phyloP scores from a whole-genome alignment of 2,329 filamentous ascomycete species.

The Aspergillus uvarum region DNA sequence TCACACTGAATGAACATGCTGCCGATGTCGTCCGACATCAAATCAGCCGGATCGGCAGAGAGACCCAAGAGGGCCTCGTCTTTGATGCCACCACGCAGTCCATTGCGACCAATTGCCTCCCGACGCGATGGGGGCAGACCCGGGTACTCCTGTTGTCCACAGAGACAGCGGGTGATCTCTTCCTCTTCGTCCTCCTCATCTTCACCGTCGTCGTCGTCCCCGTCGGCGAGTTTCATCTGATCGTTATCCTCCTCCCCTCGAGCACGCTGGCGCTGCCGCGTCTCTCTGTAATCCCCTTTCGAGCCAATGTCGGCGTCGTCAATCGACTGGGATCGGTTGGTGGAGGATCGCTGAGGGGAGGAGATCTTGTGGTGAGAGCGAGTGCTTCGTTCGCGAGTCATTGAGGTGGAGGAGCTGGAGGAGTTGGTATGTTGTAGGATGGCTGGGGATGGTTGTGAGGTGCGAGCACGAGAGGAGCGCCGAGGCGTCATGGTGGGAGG shows the following conservation, averaged over 20 bases:
- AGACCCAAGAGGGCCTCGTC: slow-evolving; percentile 58
- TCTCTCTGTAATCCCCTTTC: slow-evolving; percentile 64
- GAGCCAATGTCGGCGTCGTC: slow-evolving; percentile 55
- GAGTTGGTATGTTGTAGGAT: slow-evolving; percentile 75
- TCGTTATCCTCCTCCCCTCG: slow-evolving; percentile 65
- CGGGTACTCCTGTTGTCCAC: slow-evolving; percentile 91
- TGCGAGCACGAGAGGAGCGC: slow-evolving; percentile 87
- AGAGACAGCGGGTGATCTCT: slow-evolving; percentile 93
- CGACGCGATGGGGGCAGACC: slow-evolving; percentile 67
- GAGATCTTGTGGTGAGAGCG: slow-evolving; percentile 70
- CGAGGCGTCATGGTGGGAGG: slow-evolving; percentile 63
- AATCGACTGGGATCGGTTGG: slow-evolving; percentile 52
- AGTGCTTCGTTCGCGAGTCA: slow-evolving; percentile 73
- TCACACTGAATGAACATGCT: slow-evolving; percentile 98
- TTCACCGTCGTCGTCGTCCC: slow-evolving; percentile 61
- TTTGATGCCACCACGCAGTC: slow-evolving; percentile 53
- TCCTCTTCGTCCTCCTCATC: slow-evolving; percentile 74
- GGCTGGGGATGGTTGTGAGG: slow-evolving; percentile 66
- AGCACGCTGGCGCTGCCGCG: slow-evolving; percentile 75
- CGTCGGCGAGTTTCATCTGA: slow-evolving; percentile 39
- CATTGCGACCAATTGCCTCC: slow-evolving; percentile 54
- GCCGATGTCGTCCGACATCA: slow-evolving; percentile 78
- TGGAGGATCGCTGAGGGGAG: slow-evolving; percentile 73
- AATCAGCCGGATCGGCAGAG: slow-evolving; percentile 59
- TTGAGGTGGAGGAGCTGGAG: slow-evolving; percentile 69